These are phyloP conservation scores for Schizosaccharomyces cryophilus DNA, from an alignment of 805 yeast genomes.

Conservation along the genomic window DNA sequence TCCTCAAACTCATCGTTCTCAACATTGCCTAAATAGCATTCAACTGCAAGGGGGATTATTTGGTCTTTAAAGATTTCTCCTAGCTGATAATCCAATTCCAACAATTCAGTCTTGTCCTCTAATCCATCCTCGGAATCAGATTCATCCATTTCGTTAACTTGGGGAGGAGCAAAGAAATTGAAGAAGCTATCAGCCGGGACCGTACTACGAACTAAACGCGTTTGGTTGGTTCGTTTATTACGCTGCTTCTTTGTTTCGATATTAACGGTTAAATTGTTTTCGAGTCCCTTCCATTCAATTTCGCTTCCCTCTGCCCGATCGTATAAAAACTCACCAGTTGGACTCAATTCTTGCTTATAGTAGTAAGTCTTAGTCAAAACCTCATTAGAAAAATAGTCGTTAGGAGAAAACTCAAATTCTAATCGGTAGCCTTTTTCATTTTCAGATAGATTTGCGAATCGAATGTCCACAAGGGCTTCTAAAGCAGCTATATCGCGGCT, in stretches of 20 bases:
- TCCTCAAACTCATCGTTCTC: conserved; percentile 43
- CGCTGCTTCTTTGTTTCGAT: conserved; percentile 93
- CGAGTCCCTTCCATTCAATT: conserved; percentile 51
- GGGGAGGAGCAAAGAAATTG: conserved; percentile 87
- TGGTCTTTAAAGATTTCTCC: conserved; percentile 94
- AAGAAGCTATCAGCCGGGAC: conserved; percentile 90
- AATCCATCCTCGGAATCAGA: conserved; percentile 23
- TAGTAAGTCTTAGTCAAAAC: conserved; percentile 63
- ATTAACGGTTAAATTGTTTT: conserved; percentile 55
- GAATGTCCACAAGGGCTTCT: conserved; percentile 39
- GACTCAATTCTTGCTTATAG: conserved; percentile 82
- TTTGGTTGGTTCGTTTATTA: conserved; percentile 79
- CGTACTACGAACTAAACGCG: conserved; percentile 81
- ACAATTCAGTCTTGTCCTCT: conserved; percentile 16
- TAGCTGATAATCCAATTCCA: conserved; percentile 50
- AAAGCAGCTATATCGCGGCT: conserved; percentile 79
- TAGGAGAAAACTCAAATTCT: conserved; percentile 52
- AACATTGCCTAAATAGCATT: conserved; percentile 87
- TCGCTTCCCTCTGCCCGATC: conserved; percentile 86
- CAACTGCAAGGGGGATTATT: conserved; percentile 84
- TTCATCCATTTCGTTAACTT: conserved; percentile 37
- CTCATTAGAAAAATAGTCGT: conserved; percentile 54
- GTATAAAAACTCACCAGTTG: conserved; percentile 86
- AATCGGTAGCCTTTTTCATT: conserved; percentile 60
- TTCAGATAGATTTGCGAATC: conserved; percentile 49